These are phyloP conservation scores for Coemansia asiatica DNA, from an alignment of 192 early-diverging fungal genomes.

Conservation along the genomic window DNA sequence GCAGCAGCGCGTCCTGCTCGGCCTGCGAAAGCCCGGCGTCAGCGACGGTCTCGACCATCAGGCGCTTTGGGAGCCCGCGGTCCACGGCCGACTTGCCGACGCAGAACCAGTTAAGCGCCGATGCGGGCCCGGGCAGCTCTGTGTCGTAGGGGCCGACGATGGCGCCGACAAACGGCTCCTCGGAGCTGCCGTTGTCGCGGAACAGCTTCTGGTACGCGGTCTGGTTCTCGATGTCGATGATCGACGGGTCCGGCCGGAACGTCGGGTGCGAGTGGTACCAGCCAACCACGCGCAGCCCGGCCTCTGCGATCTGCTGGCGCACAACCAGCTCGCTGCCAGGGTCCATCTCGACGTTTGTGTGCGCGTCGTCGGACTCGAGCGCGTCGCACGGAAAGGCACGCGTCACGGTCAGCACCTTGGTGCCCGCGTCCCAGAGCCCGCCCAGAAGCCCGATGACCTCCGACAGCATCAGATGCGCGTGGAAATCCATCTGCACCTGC, in stretches of 20 bases:
- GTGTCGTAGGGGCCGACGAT: conserved; percentile 90
- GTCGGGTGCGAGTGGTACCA: conserved; percentile 97
- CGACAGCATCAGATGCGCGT: conserved; percentile 83
- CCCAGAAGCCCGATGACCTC: conserved; percentile 91
- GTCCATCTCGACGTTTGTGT: conserved; percentile 88
- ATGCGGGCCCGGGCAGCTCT: conserved; percentile 68
- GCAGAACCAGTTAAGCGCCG: conserved; percentile 88
- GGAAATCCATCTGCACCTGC: conserved; percentile 85
- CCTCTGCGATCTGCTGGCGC: conserved; percentile 68
- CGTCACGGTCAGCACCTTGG: conserved; percentile 59
- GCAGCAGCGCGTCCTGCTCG: conserved; percentile 57
- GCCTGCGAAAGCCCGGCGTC: conserved; percentile 53
- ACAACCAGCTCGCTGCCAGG: conserved; percentile 76
- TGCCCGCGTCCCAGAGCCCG: conserved; percentile 66
- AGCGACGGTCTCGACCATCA: conserved; percentile 60
- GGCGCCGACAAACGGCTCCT: conserved; percentile 84
- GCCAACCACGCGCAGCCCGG: conserved; percentile 78
- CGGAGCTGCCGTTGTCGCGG: conserved; percentile 56
- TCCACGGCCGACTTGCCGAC: conserved; percentile 61
- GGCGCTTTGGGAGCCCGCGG: conserved; percentile 64
- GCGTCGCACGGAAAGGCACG: conserved; percentile 77
- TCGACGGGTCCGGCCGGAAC: conserved; percentile 81
- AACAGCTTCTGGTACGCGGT: conserved; percentile 80
- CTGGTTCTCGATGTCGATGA: conserved; percentile 91
- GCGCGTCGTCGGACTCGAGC: conserved; percentile 66